Evolutionary conservation across 352 stramenopile species (phyloP).

Genomic region (Pythium chondricola): DNA sequence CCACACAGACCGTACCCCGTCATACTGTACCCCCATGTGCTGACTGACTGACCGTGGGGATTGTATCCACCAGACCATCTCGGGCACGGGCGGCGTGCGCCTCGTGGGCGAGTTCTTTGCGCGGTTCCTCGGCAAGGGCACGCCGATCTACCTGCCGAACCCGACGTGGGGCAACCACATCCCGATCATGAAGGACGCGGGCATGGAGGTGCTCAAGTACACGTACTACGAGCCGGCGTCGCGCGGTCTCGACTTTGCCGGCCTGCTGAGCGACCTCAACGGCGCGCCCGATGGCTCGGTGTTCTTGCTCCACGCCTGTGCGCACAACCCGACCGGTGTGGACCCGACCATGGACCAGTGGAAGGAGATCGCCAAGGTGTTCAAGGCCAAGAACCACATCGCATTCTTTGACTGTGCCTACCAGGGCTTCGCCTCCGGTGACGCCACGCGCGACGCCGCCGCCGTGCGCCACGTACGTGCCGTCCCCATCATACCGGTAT

Average conservation of each 20-base stretch:
- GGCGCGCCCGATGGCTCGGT: conserved; percentile 90
- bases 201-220: conserved; percentile 76
- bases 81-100: conserved; percentile 96
- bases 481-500: too few relatives aligned
- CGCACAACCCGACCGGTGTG: conserved; percentile 98
- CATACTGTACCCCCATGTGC: neutral
- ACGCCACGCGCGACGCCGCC: conserved; percentile 93
- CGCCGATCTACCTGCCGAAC: conserved; percentile 97
- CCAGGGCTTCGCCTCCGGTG: conserved; percentile 97
- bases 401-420: conserved; percentile 99
- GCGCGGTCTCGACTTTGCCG: conserved; percentile 89
- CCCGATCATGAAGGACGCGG: conserved; percentile 88
- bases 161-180: conserved; percentile 99
- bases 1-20: too few relatives aligned
- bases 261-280: conserved; percentile 93
- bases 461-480: conserved; percentile 93
- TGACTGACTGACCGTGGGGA: too few relatives aligned
- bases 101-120: conserved; percentile 95
- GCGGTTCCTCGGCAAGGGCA: conserved; percentile 81
- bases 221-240: conserved; percentile 83
- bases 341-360: conserved; percentile 98
- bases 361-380: conserved; percentile 93
- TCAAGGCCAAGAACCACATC: conserved; percentile 95
- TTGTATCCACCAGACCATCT: conserved; percentile 94
- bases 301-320: conserved; percentile 98